Base-by-base conservation (phyloP, 768 basidiomycete genomes). In the Tylopilus sp. region DNA sequence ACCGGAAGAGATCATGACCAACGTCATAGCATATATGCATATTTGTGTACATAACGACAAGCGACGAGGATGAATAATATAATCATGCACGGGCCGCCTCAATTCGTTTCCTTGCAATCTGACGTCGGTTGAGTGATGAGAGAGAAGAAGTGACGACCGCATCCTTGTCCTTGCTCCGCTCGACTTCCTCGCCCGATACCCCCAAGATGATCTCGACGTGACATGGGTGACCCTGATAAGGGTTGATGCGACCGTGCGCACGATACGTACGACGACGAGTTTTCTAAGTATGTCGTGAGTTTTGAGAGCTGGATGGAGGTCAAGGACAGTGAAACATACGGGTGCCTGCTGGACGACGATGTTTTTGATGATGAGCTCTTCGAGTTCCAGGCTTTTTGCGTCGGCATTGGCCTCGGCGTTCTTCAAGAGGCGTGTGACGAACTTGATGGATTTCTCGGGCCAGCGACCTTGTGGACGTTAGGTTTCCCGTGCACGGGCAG, bases 381-480 rank as follows among this genome's bases (percentile, higher is more conserved):
- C 96, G 56, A 92, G 78, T 52, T 92, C 90, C 59, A 99, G 78
- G 75, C 85, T 92, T 81, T 99, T 99, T 65, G 92, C 92, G 66
- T 98, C 95, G 58, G 97, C 97, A 73, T 99, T 99, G 62, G 97
- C 87, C 74, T 98, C 96, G 38, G 97, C 97, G 74, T 99, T 99
- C 84, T 98, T 98, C 70, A 99, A 75, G 49, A 99, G 84, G 62
- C 91, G 86, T 57, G 87, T 80, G 71, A 99, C 87, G 82, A 94
- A 96, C 73, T 89, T 88, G 75, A 97, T 85, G 46, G 93, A 98
- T 78, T 99, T 98, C 79, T 92, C 95, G 71, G 97, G 97, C 97
- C 97, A 98, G 71, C 97, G 96, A 86, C 97, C 96, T n/a, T 98
- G 62, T 52, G 10, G 21, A 53, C 17, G 46, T 58, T 33, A 45